Percentiles rank a stretch among this genome's conserved stretches.
These are phyloP conservation scores for Pichia manshurica DNA, from an alignment of 805 yeast species.

Conservation along the genomic window DNA sequence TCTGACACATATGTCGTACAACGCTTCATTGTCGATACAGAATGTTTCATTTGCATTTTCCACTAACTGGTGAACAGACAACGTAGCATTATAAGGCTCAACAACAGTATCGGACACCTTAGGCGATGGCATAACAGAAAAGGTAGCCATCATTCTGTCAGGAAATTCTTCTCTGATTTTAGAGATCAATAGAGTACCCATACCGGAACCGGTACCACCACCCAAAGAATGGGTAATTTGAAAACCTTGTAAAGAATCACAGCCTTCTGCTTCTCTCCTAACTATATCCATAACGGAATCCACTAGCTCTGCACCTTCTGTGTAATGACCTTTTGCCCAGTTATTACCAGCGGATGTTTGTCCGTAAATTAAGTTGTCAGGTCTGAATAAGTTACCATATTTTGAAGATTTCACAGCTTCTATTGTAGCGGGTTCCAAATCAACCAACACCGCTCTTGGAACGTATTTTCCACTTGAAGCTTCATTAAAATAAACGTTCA, in stretches of 20 bases:
- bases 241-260: constrained; percentile 92
- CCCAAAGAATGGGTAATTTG: constrained; percentile 80
- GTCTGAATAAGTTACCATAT: constrained; percentile 85
- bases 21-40: constrained; percentile 92
- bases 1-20: constrained; percentile 82
- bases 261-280: constrained; percentile 89
- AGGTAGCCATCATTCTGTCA: constrained; percentile 94
- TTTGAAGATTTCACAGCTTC: constrained; percentile 75
- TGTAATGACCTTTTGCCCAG: constrained; percentile 97
- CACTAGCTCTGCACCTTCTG: constrained; percentile 92
- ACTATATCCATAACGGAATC: constrained; percentile 85
- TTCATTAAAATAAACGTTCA: constrained; percentile 84
- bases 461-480: constrained; percentile 85
- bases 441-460: constrained; percentile 89
- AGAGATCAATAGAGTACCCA: constrained; percentile 85
- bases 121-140: constrained; percentile 89
- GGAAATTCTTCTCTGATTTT: constrained; percentile 89
- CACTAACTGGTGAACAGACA: constrained; percentile 85
- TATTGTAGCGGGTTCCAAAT: constrained; percentile 91
- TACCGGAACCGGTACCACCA: constrained; percentile 96
- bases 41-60: constrained; percentile 90
- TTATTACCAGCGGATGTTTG: constrained; percentile 93
- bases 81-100: constrained; percentile 90
- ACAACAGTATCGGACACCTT: constrained; percentile 89
- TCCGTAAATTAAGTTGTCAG: constrained; percentile 85